Conservation (phyloP, 768 basidiomycete genomes). For the Pulveroboletus sp. region DNA sequence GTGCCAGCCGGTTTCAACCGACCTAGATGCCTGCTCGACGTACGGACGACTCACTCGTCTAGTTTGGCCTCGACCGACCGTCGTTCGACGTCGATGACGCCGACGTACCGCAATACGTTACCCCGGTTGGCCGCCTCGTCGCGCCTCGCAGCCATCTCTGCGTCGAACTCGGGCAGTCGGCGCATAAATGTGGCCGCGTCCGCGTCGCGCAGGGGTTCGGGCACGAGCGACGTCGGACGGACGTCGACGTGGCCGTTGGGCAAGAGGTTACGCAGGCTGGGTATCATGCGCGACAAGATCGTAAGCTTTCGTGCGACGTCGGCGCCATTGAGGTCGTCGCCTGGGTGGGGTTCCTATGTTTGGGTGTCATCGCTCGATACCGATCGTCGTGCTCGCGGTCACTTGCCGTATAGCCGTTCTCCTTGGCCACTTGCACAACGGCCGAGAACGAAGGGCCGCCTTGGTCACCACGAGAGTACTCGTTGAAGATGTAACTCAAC, state of each 20-base stretch:
- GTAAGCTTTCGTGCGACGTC: constrained; percentile 97
- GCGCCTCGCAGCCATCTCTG: constrained; percentile 71
- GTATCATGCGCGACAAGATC: constrained; percentile 83
- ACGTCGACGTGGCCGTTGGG: constrained; percentile 81
- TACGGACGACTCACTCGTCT: constrained; percentile 58
- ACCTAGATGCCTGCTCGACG: no score
- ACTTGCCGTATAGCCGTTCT: constrained; percentile 89
- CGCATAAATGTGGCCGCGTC: constrained; percentile 81
- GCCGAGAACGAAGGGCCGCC: constrained; percentile 80
- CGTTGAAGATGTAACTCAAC: constrained; percentile 98
- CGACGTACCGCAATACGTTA: constrained; percentile 90
- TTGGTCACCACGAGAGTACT: constrained; percentile 71
- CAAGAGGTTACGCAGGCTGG: constrained; percentile 47
- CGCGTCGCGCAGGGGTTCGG: constrained; percentile 61
- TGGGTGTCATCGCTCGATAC: neutral
- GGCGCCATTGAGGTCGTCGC: constrained; percentile 92
- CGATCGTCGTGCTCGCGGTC: neutral
- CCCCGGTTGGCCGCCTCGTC: constrained; percentile 71
- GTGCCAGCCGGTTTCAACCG: no score
- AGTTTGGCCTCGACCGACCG: constrained; percentile 77
- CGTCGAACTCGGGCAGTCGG: constrained; percentile 79
- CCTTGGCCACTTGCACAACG: constrained; percentile 82
- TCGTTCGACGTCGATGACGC: constrained; percentile 79
- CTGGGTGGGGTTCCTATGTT: constrained; percentile 89
- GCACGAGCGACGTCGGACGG: constrained; percentile 81